Evolutionary conservation across 1,284 basidiomycete genomes (phyloP).

Genomic region (Athelia psychrophila): DNA sequence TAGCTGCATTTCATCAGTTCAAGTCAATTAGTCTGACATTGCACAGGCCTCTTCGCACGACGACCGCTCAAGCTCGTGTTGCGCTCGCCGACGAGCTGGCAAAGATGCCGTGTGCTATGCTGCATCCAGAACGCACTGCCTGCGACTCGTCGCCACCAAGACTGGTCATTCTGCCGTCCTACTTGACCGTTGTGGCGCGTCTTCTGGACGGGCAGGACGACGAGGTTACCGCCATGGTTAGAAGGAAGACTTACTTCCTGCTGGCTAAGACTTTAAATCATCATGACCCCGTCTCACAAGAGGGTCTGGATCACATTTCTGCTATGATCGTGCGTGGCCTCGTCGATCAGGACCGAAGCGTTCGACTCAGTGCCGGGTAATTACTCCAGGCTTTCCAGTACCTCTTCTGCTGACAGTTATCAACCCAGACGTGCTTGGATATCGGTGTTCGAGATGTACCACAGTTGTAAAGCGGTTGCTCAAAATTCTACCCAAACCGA

Average conservation of each 20-base stretch:
- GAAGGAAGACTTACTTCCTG: slow-evolving; percentile 41
- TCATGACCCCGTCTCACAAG: slow-evolving; percentile 32
- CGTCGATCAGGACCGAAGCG: slow-evolving; percentile 50
- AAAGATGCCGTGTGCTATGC: slow-evolving; percentile 41
- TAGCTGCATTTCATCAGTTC: slow-evolving; percentile 40
- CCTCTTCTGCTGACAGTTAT: slow-evolving; percentile 4
- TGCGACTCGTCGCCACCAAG: slow-evolving; percentile 26
- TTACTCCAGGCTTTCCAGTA: slow-evolving; percentile 15
- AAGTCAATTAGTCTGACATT: slow-evolving; percentile 8
- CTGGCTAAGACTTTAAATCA: slow-evolving; percentile 48
- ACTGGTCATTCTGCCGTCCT: slow-evolving; percentile 35
- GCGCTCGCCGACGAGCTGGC: slow-evolving; percentile 32
- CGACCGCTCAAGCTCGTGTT: slow-evolving; percentile 25
- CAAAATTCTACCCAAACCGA: slow-evolving; percentile 35
- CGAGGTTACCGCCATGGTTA: slow-evolving; percentile 44
- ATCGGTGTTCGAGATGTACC: slow-evolving; percentile 43
- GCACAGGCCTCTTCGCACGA: slow-evolving; percentile 32
- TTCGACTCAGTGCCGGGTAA: slow-evolving; percentile 68
- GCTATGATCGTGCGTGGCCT: slow-evolving; percentile 46
- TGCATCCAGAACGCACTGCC: slow-evolving; percentile 31
- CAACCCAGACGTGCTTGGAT: slow-evolving; percentile 45
- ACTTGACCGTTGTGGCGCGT: slow-evolving; percentile 32
- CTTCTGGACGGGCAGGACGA: slow-evolving; percentile 45
- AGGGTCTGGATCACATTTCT: slow-evolving; percentile 32
- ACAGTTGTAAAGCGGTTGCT: slow-evolving; percentile 11